A percentile compares a stretch with the other conserved stretches of the same genome.
Conservation (phyloP, 2,329 filamentous ascomycete species). For the Aspergillus transmontanensis region DNA sequence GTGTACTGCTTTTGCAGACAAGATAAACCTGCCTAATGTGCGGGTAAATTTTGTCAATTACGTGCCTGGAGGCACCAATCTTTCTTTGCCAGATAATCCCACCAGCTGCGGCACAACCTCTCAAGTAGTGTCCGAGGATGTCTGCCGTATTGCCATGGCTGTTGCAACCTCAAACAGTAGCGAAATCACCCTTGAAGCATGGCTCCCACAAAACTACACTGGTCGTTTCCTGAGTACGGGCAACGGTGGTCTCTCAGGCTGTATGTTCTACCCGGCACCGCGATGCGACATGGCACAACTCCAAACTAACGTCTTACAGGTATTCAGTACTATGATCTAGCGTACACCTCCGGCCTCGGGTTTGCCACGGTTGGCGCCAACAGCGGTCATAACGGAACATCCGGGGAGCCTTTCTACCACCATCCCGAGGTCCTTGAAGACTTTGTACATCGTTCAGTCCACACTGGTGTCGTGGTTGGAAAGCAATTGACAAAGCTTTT, state of each 20-base stretch:
- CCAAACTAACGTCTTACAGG: constrained; percentile 28
- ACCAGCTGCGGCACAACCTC: constrained; percentile 35
- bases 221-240: constrained; percentile 52
- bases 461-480: constrained; percentile 48
- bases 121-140: constrained; percentile 39
- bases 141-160: constrained; percentile 48
- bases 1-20: constrained; percentile 27
- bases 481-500: constrained; percentile 53
- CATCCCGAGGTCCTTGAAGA: constrained; percentile 51
- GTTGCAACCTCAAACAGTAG: constrained; percentile 48
- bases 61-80: constrained; percentile 40
- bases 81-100: constrained; percentile 42
- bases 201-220: constrained; percentile 51
- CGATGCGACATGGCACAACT: too few species aligned
- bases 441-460: constrained; percentile 51
- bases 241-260: constrained; percentile 53
- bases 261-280: constrained; percentile 30
- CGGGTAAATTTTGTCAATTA: constrained; percentile 37
- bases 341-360: constrained; percentile 45
- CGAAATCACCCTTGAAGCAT: constrained; percentile 51
- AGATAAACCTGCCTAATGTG: constrained; percentile 32
- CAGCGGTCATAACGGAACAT: constrained; percentile 53
- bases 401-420: constrained; percentile 50
- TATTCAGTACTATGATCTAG: constrained; percentile 49
- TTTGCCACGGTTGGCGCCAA: constrained; percentile 54